Evolutionary conservation across 352 stramenopile genomes (phyloP).

Genomic region (Peronospora farinosa): DNA sequence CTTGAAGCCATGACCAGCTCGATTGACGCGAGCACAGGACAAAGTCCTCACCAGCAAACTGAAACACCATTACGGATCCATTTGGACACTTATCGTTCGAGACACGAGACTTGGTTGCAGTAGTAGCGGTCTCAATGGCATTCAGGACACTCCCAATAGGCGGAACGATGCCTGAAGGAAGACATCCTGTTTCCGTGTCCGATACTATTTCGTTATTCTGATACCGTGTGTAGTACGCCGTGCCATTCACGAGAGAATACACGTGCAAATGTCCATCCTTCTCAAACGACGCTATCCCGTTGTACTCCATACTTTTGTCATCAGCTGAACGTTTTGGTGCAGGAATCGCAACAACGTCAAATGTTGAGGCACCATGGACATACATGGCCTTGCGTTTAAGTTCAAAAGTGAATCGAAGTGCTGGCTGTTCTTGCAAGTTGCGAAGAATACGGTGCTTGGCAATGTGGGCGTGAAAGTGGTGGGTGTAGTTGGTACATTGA

Average conservation of each 20-base stretch:
- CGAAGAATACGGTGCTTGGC: slow-evolving; percentile 40
- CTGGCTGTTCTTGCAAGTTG: slow-evolving; percentile 29
- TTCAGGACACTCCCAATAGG: slow-evolving; percentile 27
- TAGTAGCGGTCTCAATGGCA: slow-evolving; percentile 22
- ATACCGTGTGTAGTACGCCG: slow-evolving; percentile 28
- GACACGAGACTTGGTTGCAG: slow-evolving; percentile 6
- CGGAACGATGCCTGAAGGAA: slow-evolving; percentile 23
- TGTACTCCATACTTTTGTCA: slow-evolving; percentile 27
- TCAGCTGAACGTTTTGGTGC: slow-evolving; percentile 6
- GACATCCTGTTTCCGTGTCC: slow-evolving; percentile 13
- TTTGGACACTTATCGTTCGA: slow-evolving; percentile 13
- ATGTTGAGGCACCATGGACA: slow-evolving; percentile 28
- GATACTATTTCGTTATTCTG: background rate
- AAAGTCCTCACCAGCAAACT: slow-evolving; percentile 40
- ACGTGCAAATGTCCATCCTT: slow-evolving; percentile 24
- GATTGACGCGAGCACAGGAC: slow-evolving; percentile 30
- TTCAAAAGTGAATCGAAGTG: slow-evolving; percentile 32
- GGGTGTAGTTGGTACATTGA: slow-evolving; percentile 22
- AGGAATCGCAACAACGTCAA: slow-evolving; percentile 33
- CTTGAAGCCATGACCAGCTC: slow-evolving; percentile 13
- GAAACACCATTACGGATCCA: slow-evolving; percentile 24
- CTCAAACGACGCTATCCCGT: slow-evolving; percentile 29
- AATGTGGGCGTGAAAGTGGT: slow-evolving; percentile 34
- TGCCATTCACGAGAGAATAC: slow-evolving; percentile 33
- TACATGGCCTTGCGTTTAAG: slow-evolving; percentile 41